phyloP scores from a whole-genome alignment of 179 eudicot species.

The Drosera spatulata region DNA sequence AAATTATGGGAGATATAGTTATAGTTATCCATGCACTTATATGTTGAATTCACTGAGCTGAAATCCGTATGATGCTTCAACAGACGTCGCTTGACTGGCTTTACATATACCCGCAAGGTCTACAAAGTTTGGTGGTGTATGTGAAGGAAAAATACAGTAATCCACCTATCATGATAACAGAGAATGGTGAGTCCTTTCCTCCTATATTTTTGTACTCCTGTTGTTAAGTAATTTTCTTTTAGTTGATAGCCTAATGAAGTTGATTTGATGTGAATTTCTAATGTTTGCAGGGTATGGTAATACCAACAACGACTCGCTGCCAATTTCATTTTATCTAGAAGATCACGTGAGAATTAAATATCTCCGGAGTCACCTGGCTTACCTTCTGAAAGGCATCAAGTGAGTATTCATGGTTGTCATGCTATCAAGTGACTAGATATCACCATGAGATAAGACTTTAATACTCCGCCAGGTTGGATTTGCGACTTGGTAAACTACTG shows the following conservation, averaged over 20 bases:
- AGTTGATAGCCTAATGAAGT: neutral
- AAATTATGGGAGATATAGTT: too few species aligned
- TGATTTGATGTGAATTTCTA: neutral
- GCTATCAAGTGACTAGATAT: too few species aligned
- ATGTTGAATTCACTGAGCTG: too few species aligned
- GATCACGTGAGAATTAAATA: neutral
- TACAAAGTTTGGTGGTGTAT: constrained; percentile 10
- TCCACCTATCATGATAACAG: constrained; percentile 21
- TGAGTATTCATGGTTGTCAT: neutral
- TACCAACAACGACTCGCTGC: neutral
- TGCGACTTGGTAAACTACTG: too few species aligned
- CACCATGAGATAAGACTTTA: too few species aligned
- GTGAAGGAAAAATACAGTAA: constrained; percentile 19
- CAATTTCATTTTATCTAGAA: neutral
- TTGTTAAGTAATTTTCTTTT: neutral
- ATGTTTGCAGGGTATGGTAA: neutral
- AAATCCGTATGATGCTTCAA: too few species aligned
- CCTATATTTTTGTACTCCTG: neutral
- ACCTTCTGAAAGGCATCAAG: neutral
- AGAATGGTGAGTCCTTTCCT: constrained; percentile 17
- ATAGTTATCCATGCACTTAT: too few species aligned
- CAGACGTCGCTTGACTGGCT: constrained; percentile 17
- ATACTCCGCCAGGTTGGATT: too few species aligned
- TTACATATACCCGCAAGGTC: constrained; percentile 19
- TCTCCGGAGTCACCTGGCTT: neutral